Evolutionary conservation across 768 basidiomycete genomes (phyloP), one percentile per base, ranked within the genome.

Genomic region (Boletus speciosus): DNA sequence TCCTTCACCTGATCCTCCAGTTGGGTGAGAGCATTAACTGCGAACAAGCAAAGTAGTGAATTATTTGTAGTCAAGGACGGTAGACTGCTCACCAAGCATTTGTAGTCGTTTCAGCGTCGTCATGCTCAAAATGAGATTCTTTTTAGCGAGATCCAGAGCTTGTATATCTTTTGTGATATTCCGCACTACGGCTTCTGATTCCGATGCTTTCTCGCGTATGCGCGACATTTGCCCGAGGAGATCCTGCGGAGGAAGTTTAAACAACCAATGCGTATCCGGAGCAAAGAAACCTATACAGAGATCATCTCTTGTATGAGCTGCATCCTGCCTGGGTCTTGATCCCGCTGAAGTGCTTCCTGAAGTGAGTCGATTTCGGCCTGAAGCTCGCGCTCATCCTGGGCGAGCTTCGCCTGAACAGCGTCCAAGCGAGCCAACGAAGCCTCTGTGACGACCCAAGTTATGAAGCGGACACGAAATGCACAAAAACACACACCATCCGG

Each of bases 161-260:
- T 98, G 95, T 45, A 99, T 98, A 70, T 99, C 97, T 60, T 90
- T 88, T 2, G 97, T 99, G 60, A 98, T 97, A 61, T 92, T 85
- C 49, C 89, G 81, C 25, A 98, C 97, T 45, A 98, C 92, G 2
- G 93, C 93, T 64, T 98, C 97, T 3, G 93, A 94, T 67, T 99
- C 97, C 1, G 93, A 90, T 0, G 96, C 94, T 67, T 98, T 98
- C 72, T 98, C 94, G 41, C 93, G 83, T 60, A 98, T 97, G 52
- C 89, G 88, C 36, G 89, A 94, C 84, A 98, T 96, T 74, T 98
- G 96, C 27, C 88, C 86, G 45, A 98, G 80, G 15, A 98, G 78
- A 65, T 97, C 94, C 95, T 98, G 65, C 11, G 52, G 6, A 23
- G 31, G 44, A 27, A 47, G 38, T 50, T 52, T 65, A 38, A 57